Conservation (phyloP, 805 yeast species). For the fission yeast (Schizosaccharomyces pombe) region DNA sequence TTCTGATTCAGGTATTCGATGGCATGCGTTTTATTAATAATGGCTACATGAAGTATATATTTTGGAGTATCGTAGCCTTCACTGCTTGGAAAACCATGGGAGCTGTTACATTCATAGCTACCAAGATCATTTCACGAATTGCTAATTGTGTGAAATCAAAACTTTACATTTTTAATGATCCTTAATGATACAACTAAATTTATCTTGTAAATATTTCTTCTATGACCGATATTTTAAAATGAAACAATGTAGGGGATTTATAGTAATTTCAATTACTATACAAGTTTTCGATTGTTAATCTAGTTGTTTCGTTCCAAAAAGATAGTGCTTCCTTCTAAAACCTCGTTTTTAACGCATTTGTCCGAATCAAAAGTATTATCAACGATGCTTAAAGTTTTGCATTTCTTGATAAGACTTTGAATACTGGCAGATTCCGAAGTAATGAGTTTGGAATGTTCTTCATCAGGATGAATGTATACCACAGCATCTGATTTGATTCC, state of each 20-base stretch:
- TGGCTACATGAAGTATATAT: constrained; percentile 49
- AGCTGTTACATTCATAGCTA: neutral
- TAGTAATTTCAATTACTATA: too few species aligned
- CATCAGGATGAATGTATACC: constrained; percentile 46
- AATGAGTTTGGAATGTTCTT: constrained; percentile 28
- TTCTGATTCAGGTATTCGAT: constrained; percentile 15
- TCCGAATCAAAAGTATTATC: neutral
- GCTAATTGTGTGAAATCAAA: neutral
- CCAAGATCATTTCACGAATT: neutral
- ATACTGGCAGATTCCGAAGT: constrained; percentile 61
- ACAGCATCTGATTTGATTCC: constrained; percentile 70
- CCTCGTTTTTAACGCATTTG: neutral
- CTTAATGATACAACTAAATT: neutral
- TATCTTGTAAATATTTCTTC: neutral
- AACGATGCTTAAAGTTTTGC: neutral
- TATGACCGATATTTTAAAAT: too few species aligned
- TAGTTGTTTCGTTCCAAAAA: neutral
- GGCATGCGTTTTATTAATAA: constrained; percentile 12
- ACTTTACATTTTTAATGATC: neutral
- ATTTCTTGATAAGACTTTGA: constrained; percentile 54
- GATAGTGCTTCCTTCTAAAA: neutral
- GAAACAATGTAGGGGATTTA: too few species aligned
- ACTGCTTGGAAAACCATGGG: constrained; percentile 23
- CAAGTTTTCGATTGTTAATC: neutral
- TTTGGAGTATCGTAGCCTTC: constrained; percentile 83